A percentile compares a stretch with the other conserved stretches of the same genome.
These are phyloP conservation scores for Arctium lappa DNA, from an alignment of 129 eudicot species.

Conservation along the genomic window DNA sequence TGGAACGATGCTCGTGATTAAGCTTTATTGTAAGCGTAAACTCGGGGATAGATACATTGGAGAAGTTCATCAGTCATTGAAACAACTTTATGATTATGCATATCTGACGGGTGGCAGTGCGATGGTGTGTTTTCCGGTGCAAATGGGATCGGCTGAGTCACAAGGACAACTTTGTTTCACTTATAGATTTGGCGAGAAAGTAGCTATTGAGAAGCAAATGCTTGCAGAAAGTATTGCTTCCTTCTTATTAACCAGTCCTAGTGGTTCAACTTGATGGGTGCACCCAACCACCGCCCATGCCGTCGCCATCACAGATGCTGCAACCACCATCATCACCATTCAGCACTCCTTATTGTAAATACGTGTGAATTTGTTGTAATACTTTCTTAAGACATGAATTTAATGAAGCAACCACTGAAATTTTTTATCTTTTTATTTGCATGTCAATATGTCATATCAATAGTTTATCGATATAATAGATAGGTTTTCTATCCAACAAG, in stretches of 20 bases:
- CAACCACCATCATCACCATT: too few species aligned
- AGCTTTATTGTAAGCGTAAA: constrained; percentile 54
- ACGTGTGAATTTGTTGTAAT: not conserved
- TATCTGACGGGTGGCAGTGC: constrained; percentile 42
- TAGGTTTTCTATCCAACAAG: not conserved
- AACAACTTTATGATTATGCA: constrained; percentile 51
- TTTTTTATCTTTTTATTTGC: not conserved
- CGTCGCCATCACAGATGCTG: too few species aligned
- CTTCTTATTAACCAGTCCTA: not conserved
- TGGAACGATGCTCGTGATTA: constrained; percentile 43
- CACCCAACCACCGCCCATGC: not conserved
- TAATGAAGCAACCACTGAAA: not conserved
- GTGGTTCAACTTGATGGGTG: constrained; percentile 3
- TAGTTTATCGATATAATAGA: not conserved
- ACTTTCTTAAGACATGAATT: not conserved
- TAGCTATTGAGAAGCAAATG: constrained; percentile 44
- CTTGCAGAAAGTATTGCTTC: constrained; percentile 47
- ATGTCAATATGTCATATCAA: not conserved
- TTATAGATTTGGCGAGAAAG: constrained; percentile 51
- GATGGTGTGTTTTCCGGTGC: constrained; percentile 38
- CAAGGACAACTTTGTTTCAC: constrained; percentile 53
- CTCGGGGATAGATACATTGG: constrained; percentile 64
- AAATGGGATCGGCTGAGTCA: constrained; percentile 46
- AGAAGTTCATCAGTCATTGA: constrained; percentile 48
- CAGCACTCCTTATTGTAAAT: not conserved